phyloP scores from a whole-genome alignment of 768 basidiomycete species.

The Boletellus sp. region DNA sequence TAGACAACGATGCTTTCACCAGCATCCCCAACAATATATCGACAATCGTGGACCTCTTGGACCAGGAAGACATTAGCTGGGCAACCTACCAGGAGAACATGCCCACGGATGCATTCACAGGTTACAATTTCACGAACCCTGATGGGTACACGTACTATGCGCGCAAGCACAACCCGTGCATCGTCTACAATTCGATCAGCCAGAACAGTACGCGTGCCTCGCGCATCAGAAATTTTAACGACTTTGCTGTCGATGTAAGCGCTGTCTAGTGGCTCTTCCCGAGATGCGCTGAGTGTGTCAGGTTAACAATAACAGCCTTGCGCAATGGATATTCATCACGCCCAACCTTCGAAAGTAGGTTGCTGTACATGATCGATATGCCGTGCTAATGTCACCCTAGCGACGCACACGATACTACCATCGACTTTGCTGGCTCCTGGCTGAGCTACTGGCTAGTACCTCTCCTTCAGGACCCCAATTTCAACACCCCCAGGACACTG shows the following conservation, averaged over 20 bases:
- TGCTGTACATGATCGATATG: background rate
- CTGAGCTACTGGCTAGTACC: constrained; percentile 49
- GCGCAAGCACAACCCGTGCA: constrained; percentile 55
- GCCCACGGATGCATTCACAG: constrained; percentile 47
- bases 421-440: constrained; percentile 47
- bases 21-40: constrained; percentile 46
- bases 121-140: constrained; percentile 33
- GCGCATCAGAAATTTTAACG: constrained; percentile 57
- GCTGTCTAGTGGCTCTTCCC: background rate
- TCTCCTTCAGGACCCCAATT: constrained; percentile 44
- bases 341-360: constrained; percentile 46
- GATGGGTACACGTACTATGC: constrained; percentile 47
- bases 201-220: constrained; percentile 37
- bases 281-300: constrained; percentile 2
- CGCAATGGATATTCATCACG: constrained; percentile 62
- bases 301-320: constrained; percentile 40
- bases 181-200: constrained; percentile 50
- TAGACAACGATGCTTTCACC: constrained; percentile 37
- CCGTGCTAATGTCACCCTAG: constrained; percentile 28
- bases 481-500: constrained; percentile 54
- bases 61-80: constrained; percentile 56
- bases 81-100: constrained; percentile 58
- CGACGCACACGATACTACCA: constrained; percentile 58
- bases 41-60: constrained; percentile 57
- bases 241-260: constrained; percentile 52